Evolutionary conservation across 1,284 basidiomycete species (phyloP).

Genomic region (Ganoderma lucidum): DNA sequence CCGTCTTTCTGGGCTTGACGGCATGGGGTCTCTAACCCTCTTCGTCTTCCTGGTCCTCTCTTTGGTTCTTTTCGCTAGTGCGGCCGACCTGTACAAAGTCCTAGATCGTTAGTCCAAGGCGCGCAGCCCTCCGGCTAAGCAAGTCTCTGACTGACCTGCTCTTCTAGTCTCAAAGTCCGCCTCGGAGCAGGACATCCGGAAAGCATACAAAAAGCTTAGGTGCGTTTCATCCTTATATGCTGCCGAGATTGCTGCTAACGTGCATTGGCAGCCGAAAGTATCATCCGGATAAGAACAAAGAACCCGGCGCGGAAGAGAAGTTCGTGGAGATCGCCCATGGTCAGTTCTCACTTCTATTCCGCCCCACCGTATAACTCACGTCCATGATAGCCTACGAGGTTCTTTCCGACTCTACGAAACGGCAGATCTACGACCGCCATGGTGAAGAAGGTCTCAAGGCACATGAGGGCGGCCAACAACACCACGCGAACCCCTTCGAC

Average conservation of each 20-base stretch:
- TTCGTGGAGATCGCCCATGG: slow-evolving; percentile 92
- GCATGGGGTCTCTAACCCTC: slow-evolving; percentile 29
- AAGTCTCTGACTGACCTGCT: slow-evolving; percentile 39
- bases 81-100: slow-evolving; percentile 79
- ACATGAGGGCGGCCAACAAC: slow-evolving; percentile 79
- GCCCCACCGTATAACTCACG: neutral
- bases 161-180: slow-evolving; percentile 77
- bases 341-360: slow-evolving; percentile 44
- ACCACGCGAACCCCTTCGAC: slow-evolving; percentile 88
- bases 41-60: slow-evolving; percentile 47
- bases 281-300: slow-evolving; percentile 95
- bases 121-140: slow-evolving; percentile 38
- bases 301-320: slow-evolving; percentile 80
- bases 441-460: slow-evolving; percentile 94
- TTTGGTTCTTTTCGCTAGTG: slow-evolving; percentile 56
- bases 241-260: neutral
- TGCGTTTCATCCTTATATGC: slow-evolving; percentile 54
- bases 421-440: slow-evolving; percentile 90
- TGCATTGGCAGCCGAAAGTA: slow-evolving; percentile 40
- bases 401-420: slow-evolving; percentile 85
- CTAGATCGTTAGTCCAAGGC: slow-evolving; percentile 70
- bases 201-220: slow-evolving; percentile 91
- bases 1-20: slow-evolving; percentile 13
- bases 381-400: slow-evolving; percentile 85
- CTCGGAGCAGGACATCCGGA: slow-evolving; percentile 87